Evolutionary conservation across 441 rosid genomes (phyloP).

Genomic region (Dalechampia spathulata): DNA sequence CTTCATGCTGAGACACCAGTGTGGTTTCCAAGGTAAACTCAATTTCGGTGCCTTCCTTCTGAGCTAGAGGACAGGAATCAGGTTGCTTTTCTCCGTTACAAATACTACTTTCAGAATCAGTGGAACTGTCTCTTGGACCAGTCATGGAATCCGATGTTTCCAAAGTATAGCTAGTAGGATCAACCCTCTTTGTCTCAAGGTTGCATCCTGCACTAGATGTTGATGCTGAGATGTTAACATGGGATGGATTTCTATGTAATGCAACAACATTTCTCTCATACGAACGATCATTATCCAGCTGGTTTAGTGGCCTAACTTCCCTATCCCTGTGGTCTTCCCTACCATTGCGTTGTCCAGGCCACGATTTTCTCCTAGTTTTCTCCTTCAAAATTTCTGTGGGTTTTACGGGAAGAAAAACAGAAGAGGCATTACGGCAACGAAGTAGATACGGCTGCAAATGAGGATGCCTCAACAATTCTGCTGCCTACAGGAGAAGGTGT

Average conservation of each 20-base stretch:
- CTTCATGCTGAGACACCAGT: conserved; percentile 23
- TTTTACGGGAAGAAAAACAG: conserved; percentile 71
- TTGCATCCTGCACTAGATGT: conserved; percentile 48
- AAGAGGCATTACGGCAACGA: conserved; percentile 51
- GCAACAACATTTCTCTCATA: conserved; percentile 28
- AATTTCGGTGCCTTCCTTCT: conserved; percentile 25
- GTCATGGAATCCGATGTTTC: conserved; percentile 38
- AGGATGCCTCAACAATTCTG: conserved; percentile 78
- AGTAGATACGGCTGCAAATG: conserved; percentile 74
- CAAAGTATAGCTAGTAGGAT: conserved; percentile 44
- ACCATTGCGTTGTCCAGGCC: conserved; percentile 31
- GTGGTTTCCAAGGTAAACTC: conserved; percentile 24
- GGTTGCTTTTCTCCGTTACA: conserved; percentile 39
- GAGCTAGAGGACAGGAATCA: conserved; percentile 19
- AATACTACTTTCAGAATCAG: conserved; percentile 39
- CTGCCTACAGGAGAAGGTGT: conserved; percentile 45
- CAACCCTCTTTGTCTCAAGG: conserved; percentile 63
- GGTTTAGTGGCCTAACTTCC: conserved; percentile 28
- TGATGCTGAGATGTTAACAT: conserved; percentile 34
- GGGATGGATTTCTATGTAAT: conserved; percentile 30
- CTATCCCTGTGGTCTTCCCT: conserved; percentile 32
- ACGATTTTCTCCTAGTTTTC: conserved; percentile 48
- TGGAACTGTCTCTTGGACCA: conserved; percentile 47
- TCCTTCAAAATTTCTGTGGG: conserved; percentile 51
- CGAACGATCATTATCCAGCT: conserved; percentile 31